Conservation (phyloP, 176 grass and related monocot genomes). For the Thinopyrum elongatum region DNA sequence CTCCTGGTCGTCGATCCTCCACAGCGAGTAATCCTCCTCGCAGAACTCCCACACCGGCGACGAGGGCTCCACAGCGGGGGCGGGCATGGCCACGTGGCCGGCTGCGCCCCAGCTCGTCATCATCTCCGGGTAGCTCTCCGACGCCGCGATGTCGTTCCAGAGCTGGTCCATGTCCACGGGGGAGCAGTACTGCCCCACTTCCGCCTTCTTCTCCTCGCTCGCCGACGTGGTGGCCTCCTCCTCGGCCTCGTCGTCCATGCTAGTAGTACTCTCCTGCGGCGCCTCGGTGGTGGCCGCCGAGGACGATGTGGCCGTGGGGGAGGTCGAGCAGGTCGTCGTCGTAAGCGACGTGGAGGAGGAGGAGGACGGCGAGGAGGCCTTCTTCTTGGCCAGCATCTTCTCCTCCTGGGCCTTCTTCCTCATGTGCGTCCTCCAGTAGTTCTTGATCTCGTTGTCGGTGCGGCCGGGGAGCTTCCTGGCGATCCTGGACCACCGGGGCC, state of each 20-base stretch:
- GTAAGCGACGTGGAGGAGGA: constrained; percentile 24
- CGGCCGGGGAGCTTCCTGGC: constrained; percentile 86
- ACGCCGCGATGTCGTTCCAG: constrained; percentile 82
- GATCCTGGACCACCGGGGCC: constrained; percentile 86
- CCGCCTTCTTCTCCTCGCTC: not conserved
- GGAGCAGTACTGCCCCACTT: constrained; percentile 13
- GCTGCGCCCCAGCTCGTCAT: constrained; percentile 20
- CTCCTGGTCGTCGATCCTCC: constrained; percentile 82
- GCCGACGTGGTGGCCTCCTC: constrained; percentile 31
- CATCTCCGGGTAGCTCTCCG: constrained; percentile 48
- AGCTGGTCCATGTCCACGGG: constrained; percentile 53
- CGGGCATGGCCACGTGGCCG: not conserved
- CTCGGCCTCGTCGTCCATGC: constrained; percentile 14
- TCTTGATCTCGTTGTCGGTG: constrained; percentile 99
- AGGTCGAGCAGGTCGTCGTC: constrained; percentile 30
- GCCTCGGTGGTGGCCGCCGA: not conserved
- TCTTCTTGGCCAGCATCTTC: constrained; percentile 26
- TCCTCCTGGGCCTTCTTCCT: constrained; percentile 73
- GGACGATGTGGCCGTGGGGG: not conserved
- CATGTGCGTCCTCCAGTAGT: constrained; percentile 94
- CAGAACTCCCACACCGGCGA: constrained; percentile 78
- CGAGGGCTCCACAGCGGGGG: not conserved
- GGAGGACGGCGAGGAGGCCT: not conserved
- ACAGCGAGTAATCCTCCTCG: constrained; percentile 63
- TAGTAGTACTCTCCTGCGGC: not conserved